These are phyloP conservation scores for Populus nigra DNA, from an alignment of 345 rosid genomes.

Conservation along the genomic window DNA sequence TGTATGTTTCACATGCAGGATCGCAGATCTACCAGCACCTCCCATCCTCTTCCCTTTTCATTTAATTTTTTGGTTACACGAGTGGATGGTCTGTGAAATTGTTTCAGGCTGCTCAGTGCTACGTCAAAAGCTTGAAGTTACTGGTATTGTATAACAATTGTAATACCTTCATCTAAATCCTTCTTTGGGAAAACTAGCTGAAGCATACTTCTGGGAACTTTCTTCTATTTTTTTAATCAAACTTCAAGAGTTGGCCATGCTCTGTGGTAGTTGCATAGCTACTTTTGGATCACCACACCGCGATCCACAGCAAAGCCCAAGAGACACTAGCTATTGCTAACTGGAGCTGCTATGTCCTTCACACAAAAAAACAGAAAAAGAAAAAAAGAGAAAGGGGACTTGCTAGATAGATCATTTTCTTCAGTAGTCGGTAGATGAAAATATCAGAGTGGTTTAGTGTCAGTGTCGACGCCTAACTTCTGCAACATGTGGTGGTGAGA, in stretches of 20 bases:
- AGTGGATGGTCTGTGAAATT: no score
- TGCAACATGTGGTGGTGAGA: background rate
- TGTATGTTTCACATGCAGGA: background rate
- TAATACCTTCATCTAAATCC: background rate
- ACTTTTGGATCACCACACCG: background rate
- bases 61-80: no score
- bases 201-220: background rate
- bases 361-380: no score
- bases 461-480: constrained; percentile 12
- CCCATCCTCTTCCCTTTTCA: background rate
- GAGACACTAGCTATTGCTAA: background rate
- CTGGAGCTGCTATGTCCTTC: no score
- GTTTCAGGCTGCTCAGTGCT: no score
- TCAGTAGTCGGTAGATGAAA: background rate
- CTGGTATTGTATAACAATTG: background rate
- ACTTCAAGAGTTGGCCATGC: background rate
- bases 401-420: background rate
- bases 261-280: no score
- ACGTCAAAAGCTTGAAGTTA: no score
- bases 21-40: background rate
- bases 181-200: background rate
- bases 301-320: background rate
- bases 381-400: background rate
- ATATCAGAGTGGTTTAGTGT: background rate
- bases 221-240: background rate